Evolutionary conservation across 441 rosid species (phyloP).

Genomic region (Populus hybrid): DNA sequence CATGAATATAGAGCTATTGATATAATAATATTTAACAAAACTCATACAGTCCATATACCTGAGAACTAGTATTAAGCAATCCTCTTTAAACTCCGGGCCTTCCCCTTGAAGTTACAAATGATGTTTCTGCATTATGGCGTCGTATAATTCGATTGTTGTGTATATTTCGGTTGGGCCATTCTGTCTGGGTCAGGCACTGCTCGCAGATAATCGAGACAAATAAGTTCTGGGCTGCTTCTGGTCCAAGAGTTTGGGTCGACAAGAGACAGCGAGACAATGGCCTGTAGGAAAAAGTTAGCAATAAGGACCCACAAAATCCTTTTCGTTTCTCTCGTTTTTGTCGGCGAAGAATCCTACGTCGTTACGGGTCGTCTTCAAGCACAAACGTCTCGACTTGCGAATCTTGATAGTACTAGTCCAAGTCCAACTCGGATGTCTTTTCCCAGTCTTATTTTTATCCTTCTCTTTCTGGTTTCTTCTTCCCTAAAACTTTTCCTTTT

Average conservation of each 20-base stretch:
- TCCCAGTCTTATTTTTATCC: background rate
- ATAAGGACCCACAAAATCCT: background rate
- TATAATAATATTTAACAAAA: too few species aligned
- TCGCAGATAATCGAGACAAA: background rate
- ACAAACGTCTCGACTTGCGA: background rate
- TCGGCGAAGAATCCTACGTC: background rate
- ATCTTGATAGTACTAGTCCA: background rate
- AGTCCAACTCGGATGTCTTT: background rate
- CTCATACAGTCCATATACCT: too few species aligned
- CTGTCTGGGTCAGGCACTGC: background rate
- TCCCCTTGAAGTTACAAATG: background rate
- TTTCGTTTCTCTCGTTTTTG: background rate
- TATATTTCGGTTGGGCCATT: too few species aligned
- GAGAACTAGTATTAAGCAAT: too few species aligned
- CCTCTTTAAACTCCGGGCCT: background rate
- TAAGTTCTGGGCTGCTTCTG: background rate
- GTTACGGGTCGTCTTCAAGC: background rate
- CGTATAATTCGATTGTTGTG: background rate
- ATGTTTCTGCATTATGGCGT: background rate
- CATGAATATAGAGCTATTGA: too few species aligned
- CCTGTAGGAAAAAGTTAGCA: background rate
- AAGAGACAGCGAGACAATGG: background rate
- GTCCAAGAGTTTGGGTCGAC: background rate
- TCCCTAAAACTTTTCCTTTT: background rate
- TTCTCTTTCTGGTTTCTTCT: background rate